A percentile compares a stretch with the other conserved stretches of the same genome.
Conservation (phyloP, 345 rosid species). For the Eucalyptus polyanthemos region DNA sequence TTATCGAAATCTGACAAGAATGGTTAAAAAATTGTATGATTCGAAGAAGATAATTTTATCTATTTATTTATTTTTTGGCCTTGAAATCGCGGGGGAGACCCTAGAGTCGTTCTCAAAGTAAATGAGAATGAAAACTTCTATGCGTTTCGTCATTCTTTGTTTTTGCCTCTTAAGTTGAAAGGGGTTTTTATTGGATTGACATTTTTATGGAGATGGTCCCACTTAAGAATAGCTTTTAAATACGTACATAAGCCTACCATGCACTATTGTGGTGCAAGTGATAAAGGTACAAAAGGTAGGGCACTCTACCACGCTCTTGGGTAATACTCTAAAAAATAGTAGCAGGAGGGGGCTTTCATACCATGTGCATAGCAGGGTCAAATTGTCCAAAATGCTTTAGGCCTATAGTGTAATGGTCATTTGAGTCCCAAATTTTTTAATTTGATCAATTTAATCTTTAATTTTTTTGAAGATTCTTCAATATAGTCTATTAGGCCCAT, state of each 20-base stretch:
- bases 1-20: not conserved
- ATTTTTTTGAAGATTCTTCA: rapidly evolving
- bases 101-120: not conserved
- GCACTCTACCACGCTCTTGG: too few species aligned
- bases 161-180: not conserved
- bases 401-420: rapidly evolving
- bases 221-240: too few species aligned
- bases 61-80: not conserved
- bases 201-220: not conserved
- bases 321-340: too few species aligned
- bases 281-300: too few species aligned
- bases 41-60: not conserved
- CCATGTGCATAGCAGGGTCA: too few species aligned
- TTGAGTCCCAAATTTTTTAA: too few species aligned
- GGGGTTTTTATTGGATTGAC: not conserved
- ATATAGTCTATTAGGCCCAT: rapidly evolving
- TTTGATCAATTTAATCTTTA: too few species aligned
- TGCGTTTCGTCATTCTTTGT: not conserved
- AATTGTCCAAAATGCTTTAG: too few species aligned
- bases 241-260: too few species aligned
- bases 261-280: too few species aligned
- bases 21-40: not conserved
- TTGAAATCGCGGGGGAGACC: not conserved
- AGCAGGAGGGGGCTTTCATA: too few species aligned
- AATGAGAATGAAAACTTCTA: not conserved